Conservation (phyloP, 768 basidiomycete genomes). For the Lactarius vividus region DNA sequence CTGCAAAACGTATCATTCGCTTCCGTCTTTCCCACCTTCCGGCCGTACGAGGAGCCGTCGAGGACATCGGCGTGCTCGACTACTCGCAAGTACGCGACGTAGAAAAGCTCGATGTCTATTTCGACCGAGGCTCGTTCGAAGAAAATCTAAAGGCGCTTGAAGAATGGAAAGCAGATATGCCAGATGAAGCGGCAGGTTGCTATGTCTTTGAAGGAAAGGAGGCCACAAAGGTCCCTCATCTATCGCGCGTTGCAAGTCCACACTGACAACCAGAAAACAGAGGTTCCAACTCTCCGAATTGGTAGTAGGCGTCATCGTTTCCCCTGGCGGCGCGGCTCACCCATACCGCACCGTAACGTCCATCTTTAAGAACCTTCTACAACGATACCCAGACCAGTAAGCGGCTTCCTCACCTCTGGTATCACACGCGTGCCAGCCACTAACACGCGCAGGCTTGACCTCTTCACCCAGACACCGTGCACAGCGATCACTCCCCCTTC, state of each 20-base stretch:
- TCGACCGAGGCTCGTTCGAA: slow-evolving; percentile 41
- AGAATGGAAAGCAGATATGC: slow-evolving; percentile 49
- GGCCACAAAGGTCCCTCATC: slow-evolving; percentile 37
- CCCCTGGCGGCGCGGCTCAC: slow-evolving; percentile 59
- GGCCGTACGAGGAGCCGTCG: slow-evolving; percentile 47
- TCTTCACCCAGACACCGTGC: slow-evolving; percentile 63
- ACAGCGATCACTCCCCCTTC: slow-evolving; percentile 44
- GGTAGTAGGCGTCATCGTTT: slow-evolving; percentile 50
- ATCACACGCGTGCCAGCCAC: not conserved
- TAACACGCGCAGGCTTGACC: slow-evolving; percentile 45
- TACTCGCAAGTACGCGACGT: slow-evolving; percentile 57
- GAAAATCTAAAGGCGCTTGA: slow-evolving; percentile 45
- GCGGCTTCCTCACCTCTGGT: slow-evolving; percentile 22
- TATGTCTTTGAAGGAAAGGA: slow-evolving; percentile 35
- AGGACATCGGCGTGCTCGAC: slow-evolving; percentile 51
- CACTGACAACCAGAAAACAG: slow-evolving; percentile 35
- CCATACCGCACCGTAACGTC: slow-evolving; percentile 69
- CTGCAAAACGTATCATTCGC: slow-evolving; percentile 52
- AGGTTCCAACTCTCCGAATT: slow-evolving; percentile 46
- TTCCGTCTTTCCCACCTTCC: slow-evolving; percentile 60
- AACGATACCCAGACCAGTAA: slow-evolving; percentile 48
- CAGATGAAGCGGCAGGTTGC: slow-evolving; percentile 41
- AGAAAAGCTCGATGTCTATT: slow-evolving; percentile 57
- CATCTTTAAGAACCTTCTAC: slow-evolving; percentile 51
- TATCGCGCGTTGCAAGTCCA: not conserved